Conservation (phyloP, 129 eudicot genomes). For the Chrysanthemum lavandulifolium region DNA sequence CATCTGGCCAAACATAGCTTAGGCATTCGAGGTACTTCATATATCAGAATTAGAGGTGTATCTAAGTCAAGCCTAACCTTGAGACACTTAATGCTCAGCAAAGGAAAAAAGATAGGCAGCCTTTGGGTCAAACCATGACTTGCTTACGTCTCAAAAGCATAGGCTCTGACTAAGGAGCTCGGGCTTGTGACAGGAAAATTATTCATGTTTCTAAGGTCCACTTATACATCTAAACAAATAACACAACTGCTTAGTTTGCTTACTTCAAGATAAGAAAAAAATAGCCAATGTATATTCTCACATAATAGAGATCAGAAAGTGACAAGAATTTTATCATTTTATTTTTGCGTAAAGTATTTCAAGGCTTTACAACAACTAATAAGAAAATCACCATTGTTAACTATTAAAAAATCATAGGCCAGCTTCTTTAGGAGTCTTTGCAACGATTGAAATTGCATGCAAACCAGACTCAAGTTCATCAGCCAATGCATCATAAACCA, state of each 20-base stretch:
- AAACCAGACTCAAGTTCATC: conserved; percentile 72
- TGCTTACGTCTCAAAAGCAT: too few relatives aligned
- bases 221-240: too few relatives aligned
- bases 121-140: too few relatives aligned
- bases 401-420: conserved; percentile 23
- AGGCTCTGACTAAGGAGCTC: too few relatives aligned
- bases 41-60: not conserved
- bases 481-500: conserved; percentile 61
- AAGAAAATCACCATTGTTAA: conserved; percentile 2
- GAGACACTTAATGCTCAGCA: too few relatives aligned
- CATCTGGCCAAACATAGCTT: not conserved
- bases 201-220: too few relatives aligned
- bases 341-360: not conserved
- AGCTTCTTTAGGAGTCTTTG: conserved; percentile 72
- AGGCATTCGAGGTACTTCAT: not conserved
- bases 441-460: conserved; percentile 70
- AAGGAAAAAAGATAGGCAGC: too few relatives aligned
- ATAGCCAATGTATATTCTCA: too few relatives aligned
- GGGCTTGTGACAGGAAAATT: too few relatives aligned
- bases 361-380: conserved; percentile 4
- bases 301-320: too few relatives aligned
- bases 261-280: not conserved
- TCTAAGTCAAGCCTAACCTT: too few relatives aligned
- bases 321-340: not conserved
- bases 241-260: not conserved